A percentile compares a stretch with the other conserved stretches of the same genome.
Conservation (phyloP, 495 filamentous ascomycete species). For the Thermochaetoides thermophila region DNA sequence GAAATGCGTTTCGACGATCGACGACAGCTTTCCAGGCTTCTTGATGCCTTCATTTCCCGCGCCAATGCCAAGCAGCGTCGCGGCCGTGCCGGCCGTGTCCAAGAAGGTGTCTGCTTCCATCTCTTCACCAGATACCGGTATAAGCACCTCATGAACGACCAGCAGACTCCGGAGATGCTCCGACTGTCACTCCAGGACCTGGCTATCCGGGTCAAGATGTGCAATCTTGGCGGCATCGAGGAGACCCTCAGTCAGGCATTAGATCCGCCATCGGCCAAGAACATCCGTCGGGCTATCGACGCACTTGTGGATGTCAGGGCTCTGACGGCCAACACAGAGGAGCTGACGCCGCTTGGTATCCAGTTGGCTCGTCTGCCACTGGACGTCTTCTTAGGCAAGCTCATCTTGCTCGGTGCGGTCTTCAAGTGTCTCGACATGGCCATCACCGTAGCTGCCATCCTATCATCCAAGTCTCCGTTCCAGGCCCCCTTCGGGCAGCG, state of each 20-base stretch:
- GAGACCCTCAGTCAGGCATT: slow-evolving; percentile 77
- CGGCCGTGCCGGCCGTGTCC: slow-evolving; percentile 90
- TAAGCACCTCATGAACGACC: slow-evolving; percentile 63
- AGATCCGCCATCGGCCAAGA: slow-evolving; percentile 78
- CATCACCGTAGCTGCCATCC: slow-evolving; percentile 77
- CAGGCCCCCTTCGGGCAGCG: slow-evolving; percentile 68
- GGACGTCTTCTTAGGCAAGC: slow-evolving; percentile 87
- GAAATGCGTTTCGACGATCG: slow-evolving; percentile 93
- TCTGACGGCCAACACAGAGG: slow-evolving; percentile 54
- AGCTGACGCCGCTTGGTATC: slow-evolving; percentile 69
- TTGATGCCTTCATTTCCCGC: slow-evolving; percentile 84
- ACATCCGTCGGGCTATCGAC: slow-evolving; percentile 82
- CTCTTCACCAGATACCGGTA: slow-evolving; percentile 80
- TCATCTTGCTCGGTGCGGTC: slow-evolving; percentile 67
- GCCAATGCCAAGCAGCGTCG: slow-evolving; percentile 90
- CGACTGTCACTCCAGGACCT: slow-evolving; percentile 87
- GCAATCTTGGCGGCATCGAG: slow-evolving; percentile 83
- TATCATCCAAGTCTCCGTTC: slow-evolving; percentile 93
- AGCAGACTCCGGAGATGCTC: slow-evolving; percentile 92
- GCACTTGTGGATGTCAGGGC: slow-evolving; percentile 87
- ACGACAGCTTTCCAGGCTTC: slow-evolving; percentile 73
- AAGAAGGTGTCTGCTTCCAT: slow-evolving; percentile 87
- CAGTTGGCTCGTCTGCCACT: slow-evolving; percentile 80
- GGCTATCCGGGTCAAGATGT: slow-evolving; percentile 92
- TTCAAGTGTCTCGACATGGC: slow-evolving; percentile 84